Conservation (phyloP, 2,329 filamentous ascomycete species). For the Venturia asperata region DNA sequence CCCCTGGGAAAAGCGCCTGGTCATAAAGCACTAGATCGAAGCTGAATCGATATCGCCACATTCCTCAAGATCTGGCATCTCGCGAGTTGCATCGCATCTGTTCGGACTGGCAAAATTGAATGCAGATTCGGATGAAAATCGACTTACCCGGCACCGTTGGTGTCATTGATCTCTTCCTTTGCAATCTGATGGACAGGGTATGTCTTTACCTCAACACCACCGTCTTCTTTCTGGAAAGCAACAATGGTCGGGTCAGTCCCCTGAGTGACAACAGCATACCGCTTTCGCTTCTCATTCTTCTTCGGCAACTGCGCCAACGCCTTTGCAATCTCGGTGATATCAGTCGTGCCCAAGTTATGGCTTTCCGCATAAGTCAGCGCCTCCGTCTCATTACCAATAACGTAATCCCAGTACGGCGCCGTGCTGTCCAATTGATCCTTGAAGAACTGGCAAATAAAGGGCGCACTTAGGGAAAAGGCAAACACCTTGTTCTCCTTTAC, state of each 20-base stretch:
- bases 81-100: no score
- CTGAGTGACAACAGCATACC: constrained; percentile 88
- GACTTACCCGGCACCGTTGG: constrained; percentile 74
- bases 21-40: no score
- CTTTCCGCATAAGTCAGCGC: constrained; percentile 79
- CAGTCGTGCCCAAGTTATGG: constrained; percentile 64
- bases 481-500: constrained; percentile 83
- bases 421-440: constrained; percentile 86
- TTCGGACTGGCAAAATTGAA: no score
- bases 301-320: constrained; percentile 83
- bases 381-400: constrained; percentile 96
- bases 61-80: no score
- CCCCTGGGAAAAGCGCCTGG: no score
- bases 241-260: constrained; percentile 87
- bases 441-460: constrained; percentile 97
- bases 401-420: constrained; percentile 87
- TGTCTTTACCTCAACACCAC: constrained; percentile 59
- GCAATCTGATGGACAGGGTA: constrained; percentile 76
- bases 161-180: constrained; percentile 78
- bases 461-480: constrained; percentile 84
- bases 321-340: constrained; percentile 76
- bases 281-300: constrained; percentile 76
- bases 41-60: no score
- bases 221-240: constrained; percentile 61
- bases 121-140: background rate